Conservation (phyloP, 768 basidiomycete genomes). For the Tylopilus felleus region DNA sequence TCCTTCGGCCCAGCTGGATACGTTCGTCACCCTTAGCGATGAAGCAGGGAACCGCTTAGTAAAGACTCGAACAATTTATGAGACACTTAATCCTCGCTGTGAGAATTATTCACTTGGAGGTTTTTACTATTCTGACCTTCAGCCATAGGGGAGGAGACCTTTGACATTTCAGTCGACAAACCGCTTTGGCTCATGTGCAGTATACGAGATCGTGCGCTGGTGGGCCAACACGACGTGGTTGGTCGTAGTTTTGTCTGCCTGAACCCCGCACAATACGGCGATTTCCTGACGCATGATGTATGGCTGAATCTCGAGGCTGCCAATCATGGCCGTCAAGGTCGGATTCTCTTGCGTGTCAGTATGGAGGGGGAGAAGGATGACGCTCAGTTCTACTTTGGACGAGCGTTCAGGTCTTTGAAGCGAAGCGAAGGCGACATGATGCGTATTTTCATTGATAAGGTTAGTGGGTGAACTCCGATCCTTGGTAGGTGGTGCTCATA, state of each 20-base stretch:
- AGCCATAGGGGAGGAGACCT: conserved; percentile 87
- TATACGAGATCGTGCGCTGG: conserved; percentile 82
- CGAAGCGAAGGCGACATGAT: conserved; percentile 95
- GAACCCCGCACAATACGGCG: conserved; percentile 83
- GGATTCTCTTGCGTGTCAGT: conserved; percentile 83
- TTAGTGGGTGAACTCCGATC: conserved; percentile 24
- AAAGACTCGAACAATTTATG: conserved; percentile 95
- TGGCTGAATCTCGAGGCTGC: conserved; percentile 85
- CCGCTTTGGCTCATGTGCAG: conserved; percentile 98
- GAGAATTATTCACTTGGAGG: conserved; percentile 29
- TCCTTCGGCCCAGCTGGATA: conserved; percentile 79
- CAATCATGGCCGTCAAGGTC: conserved; percentile 50
- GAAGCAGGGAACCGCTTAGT: conserved; percentile 85
- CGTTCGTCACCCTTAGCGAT: conserved; percentile 93
- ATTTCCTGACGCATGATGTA: conserved; percentile 86
- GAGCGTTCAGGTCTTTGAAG: conserved; percentile 91
- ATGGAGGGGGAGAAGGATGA: conserved; percentile 99
- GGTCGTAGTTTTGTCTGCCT: conserved; percentile 91
- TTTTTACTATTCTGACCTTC: conserved; percentile 5
- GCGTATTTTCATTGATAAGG: conserved; percentile 96
- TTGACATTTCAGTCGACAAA: conserved; percentile 90
- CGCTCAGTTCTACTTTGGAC: conserved; percentile 94
- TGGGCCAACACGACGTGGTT: conserved; percentile 91
- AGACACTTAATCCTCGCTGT: conserved; percentile 89
- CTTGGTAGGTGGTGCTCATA: background rate